These are phyloP conservation scores for Cucumis variabilis DNA, from an alignment of 331 rosid genomes.

Conservation along the genomic window DNA sequence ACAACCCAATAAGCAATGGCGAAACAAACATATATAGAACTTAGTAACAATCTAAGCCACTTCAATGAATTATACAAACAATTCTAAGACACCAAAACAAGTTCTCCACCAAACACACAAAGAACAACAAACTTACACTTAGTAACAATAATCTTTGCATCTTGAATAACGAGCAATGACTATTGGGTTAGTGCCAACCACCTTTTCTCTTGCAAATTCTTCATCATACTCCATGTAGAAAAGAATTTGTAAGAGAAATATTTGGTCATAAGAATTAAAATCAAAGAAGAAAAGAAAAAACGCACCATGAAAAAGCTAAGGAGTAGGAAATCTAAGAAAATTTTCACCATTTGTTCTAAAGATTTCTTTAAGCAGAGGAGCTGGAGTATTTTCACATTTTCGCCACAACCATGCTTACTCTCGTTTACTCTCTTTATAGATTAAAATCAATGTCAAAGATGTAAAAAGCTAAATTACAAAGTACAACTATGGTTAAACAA, in stretches of 20 bases:
- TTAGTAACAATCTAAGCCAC: too few species aligned
- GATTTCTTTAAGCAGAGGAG: slow-evolving; percentile 49
- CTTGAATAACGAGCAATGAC: slow-evolving; percentile 25
- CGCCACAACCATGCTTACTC: too few species aligned
- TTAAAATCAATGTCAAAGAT: neutral
- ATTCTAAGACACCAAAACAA: too few species aligned
- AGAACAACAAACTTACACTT: too few species aligned
- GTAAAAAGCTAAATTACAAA: neutral
- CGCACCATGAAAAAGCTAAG: slow-evolving; percentile 47
- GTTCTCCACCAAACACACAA: too few species aligned
- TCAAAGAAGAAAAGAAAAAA: neutral
- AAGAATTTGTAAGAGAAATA: too few species aligned
- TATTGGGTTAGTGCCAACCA: slow-evolving; percentile 53
- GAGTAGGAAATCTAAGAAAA: slow-evolving; percentile 46
- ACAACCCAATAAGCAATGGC: too few species aligned
- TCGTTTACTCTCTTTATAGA: too few species aligned
- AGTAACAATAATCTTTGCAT: neutral
- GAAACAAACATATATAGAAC: too few species aligned
- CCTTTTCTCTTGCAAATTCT: slow-evolving; percentile 56
- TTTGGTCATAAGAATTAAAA: neutral
- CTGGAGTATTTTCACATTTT: slow-evolving; percentile 36
- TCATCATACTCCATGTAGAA: slow-evolving; percentile 55
- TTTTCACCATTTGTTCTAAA: slow-evolving; percentile 50
- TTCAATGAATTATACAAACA: too few species aligned
- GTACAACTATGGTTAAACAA: neutral